phyloP scores from a whole-genome alignment of 768 basidiomycete genomes.

The Coprinopsis strossmayeri region DNA sequence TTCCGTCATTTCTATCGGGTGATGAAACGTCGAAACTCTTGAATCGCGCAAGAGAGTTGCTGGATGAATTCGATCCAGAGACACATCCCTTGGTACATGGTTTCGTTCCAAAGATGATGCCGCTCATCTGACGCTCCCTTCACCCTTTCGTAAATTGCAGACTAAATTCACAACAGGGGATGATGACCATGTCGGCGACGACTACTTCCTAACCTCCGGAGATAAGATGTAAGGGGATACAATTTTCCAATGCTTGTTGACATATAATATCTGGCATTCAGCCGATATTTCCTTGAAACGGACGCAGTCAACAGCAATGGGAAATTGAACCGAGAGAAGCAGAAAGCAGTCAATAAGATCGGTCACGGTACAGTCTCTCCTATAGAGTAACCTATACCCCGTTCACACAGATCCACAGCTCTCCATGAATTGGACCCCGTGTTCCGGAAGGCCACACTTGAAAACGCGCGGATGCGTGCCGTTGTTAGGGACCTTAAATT shows the following conservation, averaged over 20 bases:
- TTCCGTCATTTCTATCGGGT: constrained; percentile 65
- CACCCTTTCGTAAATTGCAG: no score
- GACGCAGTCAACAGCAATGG: constrained; percentile 70
- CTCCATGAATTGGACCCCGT: constrained; percentile 81
- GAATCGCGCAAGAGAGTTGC: constrained; percentile 61
- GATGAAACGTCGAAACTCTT: constrained; percentile 59
- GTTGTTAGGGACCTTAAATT: constrained; percentile 76
- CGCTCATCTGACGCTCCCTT: background rate
- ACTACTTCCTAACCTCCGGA: constrained; percentile 87
- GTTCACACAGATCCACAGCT: constrained; percentile 32
- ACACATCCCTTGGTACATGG: constrained; percentile 72
- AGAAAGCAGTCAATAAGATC: constrained; percentile 90
- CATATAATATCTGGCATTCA: constrained; percentile 14
- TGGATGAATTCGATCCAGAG: constrained; percentile 71
- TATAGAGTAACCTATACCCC: background rate
- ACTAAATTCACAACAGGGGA: constrained; percentile 87
- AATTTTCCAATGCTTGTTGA: background rate
- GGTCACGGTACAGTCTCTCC: constrained; percentile 58
- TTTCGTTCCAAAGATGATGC: background rate
- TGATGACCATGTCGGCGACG: constrained; percentile 77
- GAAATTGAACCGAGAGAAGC: constrained; percentile 63
- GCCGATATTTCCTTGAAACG: constrained; percentile 88
- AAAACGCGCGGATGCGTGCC: constrained; percentile 63
- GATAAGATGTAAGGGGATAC: constrained; percentile 66
- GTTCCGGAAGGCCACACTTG: constrained; percentile 74